These are phyloP conservation scores for Septoria linicola DNA, from an alignment of 2,329 filamentous ascomycete species.

Conservation along the genomic window DNA sequence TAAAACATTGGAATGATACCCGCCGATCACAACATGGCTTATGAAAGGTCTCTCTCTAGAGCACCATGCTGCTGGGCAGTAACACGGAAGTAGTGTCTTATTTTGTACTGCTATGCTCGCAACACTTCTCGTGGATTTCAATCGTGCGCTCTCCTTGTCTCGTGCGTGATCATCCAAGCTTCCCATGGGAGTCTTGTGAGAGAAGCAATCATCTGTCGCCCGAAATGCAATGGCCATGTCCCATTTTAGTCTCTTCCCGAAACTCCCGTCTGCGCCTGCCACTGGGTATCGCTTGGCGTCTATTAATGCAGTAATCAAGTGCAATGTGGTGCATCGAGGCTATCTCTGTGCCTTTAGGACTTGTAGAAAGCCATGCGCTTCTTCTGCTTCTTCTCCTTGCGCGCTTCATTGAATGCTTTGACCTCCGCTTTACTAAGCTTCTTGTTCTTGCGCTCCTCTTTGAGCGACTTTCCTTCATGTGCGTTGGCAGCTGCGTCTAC, in stretches of 20 bases:
- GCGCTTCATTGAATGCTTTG: conserved; percentile 88
- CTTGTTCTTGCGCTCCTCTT: conserved; percentile 84
- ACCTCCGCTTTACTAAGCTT: conserved; percentile 82
- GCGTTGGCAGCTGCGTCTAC: conserved; percentile 87
- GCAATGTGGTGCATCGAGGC: not conserved
- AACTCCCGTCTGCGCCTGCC: not conserved
- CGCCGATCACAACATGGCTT: too few species aligned
- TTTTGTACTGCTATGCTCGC: too few species aligned
- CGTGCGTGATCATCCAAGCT: too few species aligned
- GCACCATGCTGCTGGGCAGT: too few species aligned
- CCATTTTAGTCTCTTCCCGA: not conserved
- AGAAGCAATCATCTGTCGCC: not conserved
- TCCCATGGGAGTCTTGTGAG: not conserved
- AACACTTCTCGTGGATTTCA: too few species aligned
- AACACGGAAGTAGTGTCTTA: too few species aligned
- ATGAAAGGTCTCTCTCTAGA: too few species aligned
- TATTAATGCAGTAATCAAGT: conserved; percentile 1
- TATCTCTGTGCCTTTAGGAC: conserved; percentile 63
- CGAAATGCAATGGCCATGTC: not conserved
- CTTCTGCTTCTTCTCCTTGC: conserved; percentile 86
- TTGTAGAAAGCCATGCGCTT: conserved; percentile 87
- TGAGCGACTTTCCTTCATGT: conserved; percentile 85
- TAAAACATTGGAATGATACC: too few species aligned
- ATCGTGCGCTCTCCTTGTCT: too few species aligned
- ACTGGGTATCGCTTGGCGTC: conserved; percentile 6